A percentile compares a stretch with the other conserved stretches of the same genome.
Evolutionary conservation across 805 yeast species (phyloP).

Genomic region (Metschnikowia picachoensis): DNA sequence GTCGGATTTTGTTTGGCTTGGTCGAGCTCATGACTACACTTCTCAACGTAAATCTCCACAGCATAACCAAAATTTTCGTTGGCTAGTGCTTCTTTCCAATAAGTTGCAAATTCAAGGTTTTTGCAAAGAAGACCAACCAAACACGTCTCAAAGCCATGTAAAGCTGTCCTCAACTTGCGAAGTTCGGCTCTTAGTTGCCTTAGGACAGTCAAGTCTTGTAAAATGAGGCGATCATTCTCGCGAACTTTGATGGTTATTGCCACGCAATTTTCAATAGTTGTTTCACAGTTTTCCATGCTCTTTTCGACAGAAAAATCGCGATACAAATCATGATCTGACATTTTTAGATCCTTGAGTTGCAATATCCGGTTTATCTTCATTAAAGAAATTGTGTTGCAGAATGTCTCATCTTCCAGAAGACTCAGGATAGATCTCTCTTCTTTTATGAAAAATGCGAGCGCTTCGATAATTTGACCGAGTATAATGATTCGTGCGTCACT

Average conservation of each 20-base stretch:
- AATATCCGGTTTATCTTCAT: conserved; percentile 11
- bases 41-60: conserved; percentile 9
- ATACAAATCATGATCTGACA: conserved; percentile 1
- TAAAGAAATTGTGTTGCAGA: conserved; percentile 10
- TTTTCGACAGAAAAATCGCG: conserved; percentile 6
- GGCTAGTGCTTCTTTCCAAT: conserved; percentile 6
- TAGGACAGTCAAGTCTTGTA: not conserved
- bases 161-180: not conserved
- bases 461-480: conserved; percentile 4
- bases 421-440: not conserved
- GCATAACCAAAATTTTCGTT: conserved; percentile 6
- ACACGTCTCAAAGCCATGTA: not conserved
- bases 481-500: not conserved
- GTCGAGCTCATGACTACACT: conserved; percentile 7
- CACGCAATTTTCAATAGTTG: conserved; percentile 1
- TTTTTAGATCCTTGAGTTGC: conserved; percentile 7
- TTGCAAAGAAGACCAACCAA: not conserved
- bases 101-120: not conserved
- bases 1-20: not conserved
- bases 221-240: not conserved
- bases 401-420: conserved; percentile 9
- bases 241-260: not conserved
- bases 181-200: not conserved
- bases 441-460: conserved; percentile 2
- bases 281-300: not conserved